phyloP scores from a whole-genome alignment of 2,329 filamentous ascomycete species.

The Aciculosporium take region DNA sequence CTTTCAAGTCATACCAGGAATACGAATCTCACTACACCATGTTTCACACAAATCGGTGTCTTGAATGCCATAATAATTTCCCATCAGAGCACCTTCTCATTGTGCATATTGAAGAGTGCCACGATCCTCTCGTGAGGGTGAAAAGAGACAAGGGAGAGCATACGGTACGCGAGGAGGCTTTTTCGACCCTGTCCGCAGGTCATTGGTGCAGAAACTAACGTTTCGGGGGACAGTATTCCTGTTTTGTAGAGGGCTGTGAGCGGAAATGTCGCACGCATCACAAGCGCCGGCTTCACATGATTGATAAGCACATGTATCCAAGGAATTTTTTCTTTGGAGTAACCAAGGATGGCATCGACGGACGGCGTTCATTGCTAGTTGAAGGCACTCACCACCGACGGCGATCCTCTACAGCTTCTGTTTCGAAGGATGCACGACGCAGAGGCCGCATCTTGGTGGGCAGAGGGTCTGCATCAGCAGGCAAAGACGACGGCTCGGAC shows the following conservation, averaged over 20 bases:
- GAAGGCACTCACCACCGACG: constrained; percentile 36
- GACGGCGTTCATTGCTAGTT: constrained; percentile 61
- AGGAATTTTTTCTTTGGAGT: constrained; percentile 79
- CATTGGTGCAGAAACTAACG: background rate
- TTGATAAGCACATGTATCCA: constrained; percentile 90
- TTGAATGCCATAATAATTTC: constrained; percentile 75
- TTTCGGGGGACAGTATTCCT: constrained; percentile 51
- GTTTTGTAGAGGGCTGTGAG: constrained; percentile 81
- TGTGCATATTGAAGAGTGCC: constrained; percentile 81
- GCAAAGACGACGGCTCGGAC: constrained; percentile 8
- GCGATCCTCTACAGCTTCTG: constrained; percentile 29
- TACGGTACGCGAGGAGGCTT: constrained; percentile 44
- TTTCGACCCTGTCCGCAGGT: background rate
- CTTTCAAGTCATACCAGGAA: constrained; percentile 61
- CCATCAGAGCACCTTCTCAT: constrained; percentile 68
- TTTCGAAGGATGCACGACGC: constrained; percentile 19
- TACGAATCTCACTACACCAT: constrained; percentile 81
- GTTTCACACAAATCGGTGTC: constrained; percentile 69
- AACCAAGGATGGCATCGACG: constrained; percentile 80
- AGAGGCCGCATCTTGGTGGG: constrained; percentile 19
- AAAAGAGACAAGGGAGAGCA: constrained; percentile 70
- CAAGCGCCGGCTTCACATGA: constrained; percentile 76
- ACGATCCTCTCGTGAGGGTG: constrained; percentile 65
- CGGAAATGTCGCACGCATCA: constrained; percentile 68
- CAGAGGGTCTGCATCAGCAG: constrained; percentile 4